Percentiles rank a stretch among this genome's conserved stretches.
phyloP scores from a whole-genome alignment of 306 rosid species.

The Sicyos edulis region DNA sequence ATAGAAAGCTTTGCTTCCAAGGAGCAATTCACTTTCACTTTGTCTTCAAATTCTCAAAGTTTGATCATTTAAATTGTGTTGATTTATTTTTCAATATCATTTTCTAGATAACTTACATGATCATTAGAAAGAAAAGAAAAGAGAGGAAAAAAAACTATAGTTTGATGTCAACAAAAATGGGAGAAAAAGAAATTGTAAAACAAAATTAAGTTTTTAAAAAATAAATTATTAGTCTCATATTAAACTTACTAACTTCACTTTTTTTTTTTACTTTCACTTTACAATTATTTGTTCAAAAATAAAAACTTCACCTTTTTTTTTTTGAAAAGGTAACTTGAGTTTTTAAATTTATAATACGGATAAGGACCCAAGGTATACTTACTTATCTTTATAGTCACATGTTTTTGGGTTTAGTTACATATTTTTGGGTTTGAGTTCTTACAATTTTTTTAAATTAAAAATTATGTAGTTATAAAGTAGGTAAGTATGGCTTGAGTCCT shows the following conservation, averaged over 20 bases:
- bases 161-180: background rate
- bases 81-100: background rate
- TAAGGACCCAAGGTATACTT: too few species aligned
- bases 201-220: too few species aligned
- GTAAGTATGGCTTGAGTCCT: too few species aligned
- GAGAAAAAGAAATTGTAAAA: background rate
- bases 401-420: too few species aligned
- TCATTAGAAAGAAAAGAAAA: background rate
- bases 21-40: slow-evolving; percentile 4
- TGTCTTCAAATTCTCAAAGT: background rate
- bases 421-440: too few species aligned
- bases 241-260: background rate
- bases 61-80: background rate
- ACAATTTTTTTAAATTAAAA: too few species aligned
- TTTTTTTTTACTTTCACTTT: too few species aligned
- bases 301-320: background rate
- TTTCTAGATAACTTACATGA: background rate
- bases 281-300: too few species aligned
- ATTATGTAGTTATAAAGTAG: too few species aligned
- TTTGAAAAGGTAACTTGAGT: too few species aligned
- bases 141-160: background rate
- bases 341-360: too few species aligned
- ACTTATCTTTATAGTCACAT: too few species aligned
- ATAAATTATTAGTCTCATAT: background rate
- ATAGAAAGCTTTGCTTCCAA: slow-evolving; percentile 3